These are phyloP conservation scores for Apiotrichum sp. DNA, from an alignment of 1,284 basidiomycete species.

Conservation along the genomic window DNA sequence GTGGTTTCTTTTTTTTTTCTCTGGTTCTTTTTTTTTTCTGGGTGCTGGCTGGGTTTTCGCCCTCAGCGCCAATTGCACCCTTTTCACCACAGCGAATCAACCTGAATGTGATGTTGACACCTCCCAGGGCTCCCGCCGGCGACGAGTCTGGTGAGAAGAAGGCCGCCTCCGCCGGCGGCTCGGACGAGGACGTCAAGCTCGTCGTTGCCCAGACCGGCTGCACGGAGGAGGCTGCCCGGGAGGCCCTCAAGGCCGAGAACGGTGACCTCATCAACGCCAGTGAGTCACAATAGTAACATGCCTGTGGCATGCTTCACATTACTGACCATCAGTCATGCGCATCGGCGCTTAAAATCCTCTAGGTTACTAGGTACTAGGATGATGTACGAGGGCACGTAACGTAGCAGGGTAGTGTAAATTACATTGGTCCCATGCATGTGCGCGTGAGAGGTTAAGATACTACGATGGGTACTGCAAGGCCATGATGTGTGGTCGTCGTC, in stretches of 20 bases:
- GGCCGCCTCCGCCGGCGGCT: conserved; percentile 54
- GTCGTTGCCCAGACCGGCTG: conserved; percentile 78
- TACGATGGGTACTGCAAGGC: not conserved
- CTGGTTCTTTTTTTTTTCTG: not conserved
- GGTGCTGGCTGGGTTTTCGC: not conserved
- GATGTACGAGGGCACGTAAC: conserved; percentile 4
- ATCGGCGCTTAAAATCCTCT: conserved; percentile 20
- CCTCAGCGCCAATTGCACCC: too few relatives aligned
- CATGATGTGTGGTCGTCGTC: not conserved
- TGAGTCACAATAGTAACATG: conserved; percentile 52
- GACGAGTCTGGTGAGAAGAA: conserved; percentile 55
- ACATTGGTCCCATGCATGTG: conserved; percentile 21
- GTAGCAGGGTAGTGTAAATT: conserved; percentile 12
- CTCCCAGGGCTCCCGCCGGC: conserved; percentile 61
- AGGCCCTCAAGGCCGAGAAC: conserved; percentile 79
- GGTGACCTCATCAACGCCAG: conserved; percentile 92
- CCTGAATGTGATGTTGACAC: not conserved
- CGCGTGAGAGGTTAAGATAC: conserved; percentile 12
- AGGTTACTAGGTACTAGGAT: not conserved
- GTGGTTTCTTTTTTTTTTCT: not conserved
- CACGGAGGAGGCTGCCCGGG: conserved; percentile 79
- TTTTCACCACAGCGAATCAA: not conserved
- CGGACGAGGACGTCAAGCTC: conserved; percentile 90
- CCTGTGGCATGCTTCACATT: too few relatives aligned
- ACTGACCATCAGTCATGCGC: conserved; percentile 23